Base-by-base conservation (phyloP, 805 yeast genomes). In the Saccharomycopsis malanga region DNA sequence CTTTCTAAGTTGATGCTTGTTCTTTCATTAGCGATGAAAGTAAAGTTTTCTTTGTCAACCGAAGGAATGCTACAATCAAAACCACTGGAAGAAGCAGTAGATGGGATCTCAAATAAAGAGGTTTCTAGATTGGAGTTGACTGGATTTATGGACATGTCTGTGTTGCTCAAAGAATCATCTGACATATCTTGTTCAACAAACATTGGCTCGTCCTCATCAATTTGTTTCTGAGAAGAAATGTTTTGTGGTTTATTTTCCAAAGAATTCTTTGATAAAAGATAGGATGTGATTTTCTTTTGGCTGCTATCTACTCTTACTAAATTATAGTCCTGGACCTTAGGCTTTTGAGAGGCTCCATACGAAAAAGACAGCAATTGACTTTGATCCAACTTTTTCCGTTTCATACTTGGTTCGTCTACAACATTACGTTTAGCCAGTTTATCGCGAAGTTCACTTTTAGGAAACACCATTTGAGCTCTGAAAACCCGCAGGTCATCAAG, bases 401-500 rank as follows among this genome's bases (percentile, higher is more conserved):
- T 45, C 2, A 49, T 44, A 3, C 50, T 36, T 3, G 55, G 46
- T 12, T 23, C 25, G 17, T 29, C 6, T 1, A 21, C 14, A 4
- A 14, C 27, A 14, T 15, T 3, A 1, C 27, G 21, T 14, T 39
- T 24, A n/a, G n/a, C n/a, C n/a, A n/a, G n/a, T 24, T 12, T 22
- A 15, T 5, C 25, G 25, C 34, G 34, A 37, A 21, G 23, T 29
- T 9, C 15, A 21, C 34, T 27, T 18, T 35, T 37, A 10, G 50
- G 42, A 14, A 42, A 18, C 17, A 42, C 49, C 25, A 27, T 38
- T 50, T 85, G 93, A 0, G 87, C 73, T 42, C 77, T 70, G 60
- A 79, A 89, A 2, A 75, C 72, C 36, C 97, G 71, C 2, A 87
- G 73, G 0, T 79, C 68, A 54, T 87, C 96, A 4, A 78, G 70